Conservation (phyloP, 352 stramenopile species). For the Phytophthora fragariaefolia region DNA sequence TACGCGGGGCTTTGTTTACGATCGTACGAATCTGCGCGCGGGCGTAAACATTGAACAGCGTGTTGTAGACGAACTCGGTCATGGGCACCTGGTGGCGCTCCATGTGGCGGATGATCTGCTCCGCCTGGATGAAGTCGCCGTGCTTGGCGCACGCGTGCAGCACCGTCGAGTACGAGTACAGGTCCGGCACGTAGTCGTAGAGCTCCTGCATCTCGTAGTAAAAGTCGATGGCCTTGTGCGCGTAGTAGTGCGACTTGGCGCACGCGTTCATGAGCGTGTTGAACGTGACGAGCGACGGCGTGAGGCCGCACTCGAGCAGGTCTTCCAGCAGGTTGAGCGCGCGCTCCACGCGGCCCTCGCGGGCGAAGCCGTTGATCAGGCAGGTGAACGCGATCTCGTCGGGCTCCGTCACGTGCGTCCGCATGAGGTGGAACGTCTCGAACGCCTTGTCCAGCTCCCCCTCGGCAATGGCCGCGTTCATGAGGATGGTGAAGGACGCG, state of each 20-base stretch:
- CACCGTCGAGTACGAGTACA: conserved; percentile 83
- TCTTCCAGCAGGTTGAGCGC: conserved; percentile 82
- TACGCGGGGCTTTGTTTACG: conserved; percentile 71
- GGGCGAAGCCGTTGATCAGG: conserved; percentile 80
- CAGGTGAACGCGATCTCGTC: conserved; percentile 75
- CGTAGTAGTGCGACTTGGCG: conserved; percentile 86
- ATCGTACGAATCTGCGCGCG: conserved; percentile 74
- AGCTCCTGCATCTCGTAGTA: conserved; percentile 90
- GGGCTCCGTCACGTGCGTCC: conserved; percentile 70
- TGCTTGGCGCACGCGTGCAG: conserved; percentile 81
- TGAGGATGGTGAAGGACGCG: conserved; percentile 82
- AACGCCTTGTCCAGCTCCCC: conserved; percentile 82
- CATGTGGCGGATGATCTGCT: conserved; percentile 83
- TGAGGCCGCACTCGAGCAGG: conserved; percentile 71
- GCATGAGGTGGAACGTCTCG: conserved; percentile 88
- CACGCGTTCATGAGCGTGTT: conserved; percentile 84
- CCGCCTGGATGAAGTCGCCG: conserved; percentile 74
- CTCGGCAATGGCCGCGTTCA: conserved; percentile 78
- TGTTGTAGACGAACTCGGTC: conserved; percentile 74
- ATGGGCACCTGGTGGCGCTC: conserved; percentile 68
- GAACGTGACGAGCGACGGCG: conserved; percentile 77
- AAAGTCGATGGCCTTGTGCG: conserved; percentile 85
- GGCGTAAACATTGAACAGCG: conserved; percentile 82
- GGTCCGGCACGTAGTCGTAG: conserved; percentile 82
- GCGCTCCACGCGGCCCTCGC: conserved; percentile 74